Evolutionary conservation across 306 rosid species (phyloP).

Genomic region (Malus sieversii): DNA sequence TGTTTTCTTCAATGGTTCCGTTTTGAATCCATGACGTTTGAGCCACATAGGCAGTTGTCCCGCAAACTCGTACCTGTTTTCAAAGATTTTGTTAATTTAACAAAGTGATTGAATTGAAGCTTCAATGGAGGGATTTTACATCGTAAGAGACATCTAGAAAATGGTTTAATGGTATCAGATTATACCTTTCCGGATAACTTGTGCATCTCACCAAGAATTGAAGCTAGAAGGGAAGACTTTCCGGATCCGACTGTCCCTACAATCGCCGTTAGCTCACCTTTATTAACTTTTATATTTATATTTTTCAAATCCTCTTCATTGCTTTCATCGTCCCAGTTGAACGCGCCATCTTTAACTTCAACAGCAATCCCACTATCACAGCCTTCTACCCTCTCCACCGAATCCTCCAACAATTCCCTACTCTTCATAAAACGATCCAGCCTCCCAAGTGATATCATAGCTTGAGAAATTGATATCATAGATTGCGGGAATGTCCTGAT

Average conservation of each 20-base stretch:
- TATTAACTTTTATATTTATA: conserved; percentile 48
- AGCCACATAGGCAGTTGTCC: conserved; percentile 82
- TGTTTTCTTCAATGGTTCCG: conserved; percentile 88
- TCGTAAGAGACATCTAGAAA: background rate
- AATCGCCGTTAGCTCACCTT: conserved; percentile 73
- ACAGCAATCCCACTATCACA: conserved; percentile 47
- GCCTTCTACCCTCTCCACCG: conserved; percentile 55
- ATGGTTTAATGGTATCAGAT: background rate
- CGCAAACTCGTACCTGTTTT: conserved; percentile 74
- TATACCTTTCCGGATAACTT: conserved; percentile 72
- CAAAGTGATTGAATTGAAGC: background rate
- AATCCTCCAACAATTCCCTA: conserved; percentile 43
- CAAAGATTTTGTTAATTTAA: conserved; percentile 1
- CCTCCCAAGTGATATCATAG: conserved; percentile 80
- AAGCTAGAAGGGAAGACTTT: conserved; percentile 81
- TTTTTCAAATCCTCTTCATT: conserved; percentile 45
- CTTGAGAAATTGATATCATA: conserved; percentile 85
- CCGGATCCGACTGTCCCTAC: conserved; percentile 95
- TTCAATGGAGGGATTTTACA: background rate
- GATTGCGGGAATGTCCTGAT: conserved; percentile 87
- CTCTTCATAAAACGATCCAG: conserved; percentile 75
- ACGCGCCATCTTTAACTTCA: conserved; percentile 56
- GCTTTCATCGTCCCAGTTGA: conserved; percentile 85
- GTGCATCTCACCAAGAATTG: conserved; percentile 94
- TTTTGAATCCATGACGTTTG: conserved; percentile 98